These are phyloP conservation scores for Phytophthora syringae DNA, from an alignment of 352 stramenopile species.

Conservation along the genomic window DNA sequence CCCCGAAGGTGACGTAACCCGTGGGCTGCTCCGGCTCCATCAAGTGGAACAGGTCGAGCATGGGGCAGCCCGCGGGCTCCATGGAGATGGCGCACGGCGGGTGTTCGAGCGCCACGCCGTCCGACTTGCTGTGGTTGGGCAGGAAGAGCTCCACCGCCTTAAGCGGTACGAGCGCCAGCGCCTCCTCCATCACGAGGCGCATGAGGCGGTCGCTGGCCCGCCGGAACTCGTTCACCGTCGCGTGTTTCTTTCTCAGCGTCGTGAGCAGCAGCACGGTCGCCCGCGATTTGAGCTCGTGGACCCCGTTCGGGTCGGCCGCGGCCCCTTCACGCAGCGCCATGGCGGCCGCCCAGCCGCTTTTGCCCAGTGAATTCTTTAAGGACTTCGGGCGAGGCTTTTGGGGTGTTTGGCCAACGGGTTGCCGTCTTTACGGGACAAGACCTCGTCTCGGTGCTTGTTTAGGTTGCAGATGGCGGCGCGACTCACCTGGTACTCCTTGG, in stretches of 20 bases:
- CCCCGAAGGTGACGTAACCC: conserved; percentile 30
- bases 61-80: conserved; percentile 29
- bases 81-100: conserved; percentile 46
- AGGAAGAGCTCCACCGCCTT: conserved; percentile 41
- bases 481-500: conserved; percentile 73
- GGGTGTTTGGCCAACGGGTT: conserved; percentile 67
- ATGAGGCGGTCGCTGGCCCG: conserved; percentile 49
- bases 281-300: conserved; percentile 52
- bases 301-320: background rate
- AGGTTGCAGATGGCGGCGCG: conserved; percentile 70
- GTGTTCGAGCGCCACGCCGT: conserved; percentile 44
- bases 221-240: conserved; percentile 41
- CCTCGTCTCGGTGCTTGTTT: conserved; percentile 61
- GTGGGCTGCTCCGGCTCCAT: conserved; percentile 43
- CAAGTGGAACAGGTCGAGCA: conserved; percentile 44
- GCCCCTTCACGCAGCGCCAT: conserved; percentile 7
- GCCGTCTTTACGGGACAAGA: conserved; percentile 50
- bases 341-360: conserved; percentile 12
- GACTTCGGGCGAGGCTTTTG: conserved; percentile 48
- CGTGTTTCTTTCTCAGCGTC: conserved; percentile 41
- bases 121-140: conserved; percentile 31
- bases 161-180: conserved; percentile 43
- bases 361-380: conserved; percentile 16
- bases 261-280: conserved; percentile 50
- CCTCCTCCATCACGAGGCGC: conserved; percentile 65